Base-by-base conservation (phyloP, 1,284 basidiomycete genomes). In the Malassezia furfur region DNA sequence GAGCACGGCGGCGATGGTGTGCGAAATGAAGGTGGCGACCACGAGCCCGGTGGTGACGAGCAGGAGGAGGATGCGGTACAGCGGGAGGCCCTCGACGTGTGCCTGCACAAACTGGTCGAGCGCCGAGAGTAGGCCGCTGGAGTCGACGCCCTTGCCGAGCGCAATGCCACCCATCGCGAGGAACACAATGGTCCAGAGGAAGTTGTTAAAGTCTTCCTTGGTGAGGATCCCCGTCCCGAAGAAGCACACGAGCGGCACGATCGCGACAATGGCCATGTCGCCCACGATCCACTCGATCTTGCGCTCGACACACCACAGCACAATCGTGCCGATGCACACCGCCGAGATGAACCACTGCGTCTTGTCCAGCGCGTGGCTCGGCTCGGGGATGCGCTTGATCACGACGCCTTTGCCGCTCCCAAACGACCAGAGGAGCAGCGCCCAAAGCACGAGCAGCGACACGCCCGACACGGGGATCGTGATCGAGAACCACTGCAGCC, bases 221-320 rank as follows among this genome's bases (percentile, higher is more conserved):
- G 90, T 89, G 52, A 98, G 78, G 11, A 96, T 84, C 3, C 90
- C 89, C 0, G 91, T 89, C 2, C 88, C 87, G 76, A 98, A 99
- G 79, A 96, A 96, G 8, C 88, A 84, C 3, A 96, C 81, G 57
- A 98, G 82, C 0, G 93, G 94, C 35, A 98, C 36, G 63, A 98
- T 85, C 0, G 93, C 93, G 65, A 98, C 91, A 66, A 96, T 81
- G 22, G 93, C 71, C 91, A 98, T 98, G 75, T 98, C 91, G 11
- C 94, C 94, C 1, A 98, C 79, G 41, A 80, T 78, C 19, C 79
- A 76, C 73, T 94, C 84, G 57, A 98, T 82, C 67, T 80, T 79
- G 72, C 88, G 86, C 68, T 88, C 91, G 32, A 90, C 75, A 73
- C 90, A 94, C 91, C 93, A 96, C 47, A 98, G 77, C 9, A 72